A percentile compares a stretch with the other conserved stretches of the same genome.
Conservation (phyloP, 257 asterid species). For the Solanum microdontum region DNA sequence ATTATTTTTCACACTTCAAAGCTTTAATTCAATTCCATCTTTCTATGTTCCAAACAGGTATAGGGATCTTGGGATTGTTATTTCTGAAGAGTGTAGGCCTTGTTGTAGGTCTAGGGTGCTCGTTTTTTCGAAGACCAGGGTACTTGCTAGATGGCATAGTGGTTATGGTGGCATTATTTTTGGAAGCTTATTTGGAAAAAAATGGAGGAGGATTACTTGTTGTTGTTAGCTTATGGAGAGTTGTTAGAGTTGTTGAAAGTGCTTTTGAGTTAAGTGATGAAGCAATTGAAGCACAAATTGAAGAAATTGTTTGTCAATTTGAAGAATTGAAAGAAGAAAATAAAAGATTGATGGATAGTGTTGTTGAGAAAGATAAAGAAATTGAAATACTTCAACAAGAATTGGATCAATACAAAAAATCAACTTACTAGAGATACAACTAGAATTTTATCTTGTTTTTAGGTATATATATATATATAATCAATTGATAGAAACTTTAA, state of each 20-base stretch:
- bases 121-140: conserved; percentile 9
- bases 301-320: conserved; percentile 11
- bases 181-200: conserved; percentile 11
- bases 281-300: conserved; percentile 19
- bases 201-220: conserved; percentile 22
- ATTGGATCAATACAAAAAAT: background rate
- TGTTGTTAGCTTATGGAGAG: conserved; percentile 26
- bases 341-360: conserved; percentile 4
- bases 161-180: conserved; percentile 14
- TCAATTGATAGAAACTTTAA: background rate
- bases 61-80: conserved; percentile 4
- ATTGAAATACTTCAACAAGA: conserved; percentile 10
- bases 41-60: background rate
- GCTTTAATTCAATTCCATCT: background rate
- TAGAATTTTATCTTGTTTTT: background rate
- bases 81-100: conserved; percentile 7
- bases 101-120: conserved; percentile 2
- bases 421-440: background rate
- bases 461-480: background rate
- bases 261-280: conserved; percentile 26
- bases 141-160: conserved; percentile 18
- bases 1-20: background rate
- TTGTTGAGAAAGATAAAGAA: conserved; percentile 15
- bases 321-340: conserved; percentile 16
- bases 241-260: conserved; percentile 22